Conservation (phyloP, 2,329 filamentous ascomycete species). For the Verticillium zaregamsianum region DNA sequence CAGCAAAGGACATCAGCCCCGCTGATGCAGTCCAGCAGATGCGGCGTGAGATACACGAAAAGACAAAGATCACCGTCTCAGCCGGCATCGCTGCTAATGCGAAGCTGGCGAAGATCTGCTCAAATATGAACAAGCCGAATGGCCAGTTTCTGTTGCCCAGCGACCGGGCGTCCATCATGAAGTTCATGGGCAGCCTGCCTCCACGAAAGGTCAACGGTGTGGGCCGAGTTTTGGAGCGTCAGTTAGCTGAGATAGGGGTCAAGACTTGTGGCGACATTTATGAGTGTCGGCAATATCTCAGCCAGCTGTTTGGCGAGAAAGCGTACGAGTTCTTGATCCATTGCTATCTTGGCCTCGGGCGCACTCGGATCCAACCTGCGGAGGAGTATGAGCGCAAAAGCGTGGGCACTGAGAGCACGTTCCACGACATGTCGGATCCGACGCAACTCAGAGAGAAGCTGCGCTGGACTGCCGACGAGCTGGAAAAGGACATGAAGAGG, state of each 20-base stretch:
- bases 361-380: slow-evolving; percentile 79
- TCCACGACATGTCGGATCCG: slow-evolving; percentile 71
- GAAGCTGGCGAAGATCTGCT: slow-evolving; percentile 91
- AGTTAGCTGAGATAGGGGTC: slow-evolving; percentile 82
- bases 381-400: slow-evolving; percentile 91
- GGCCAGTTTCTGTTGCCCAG: slow-evolving; percentile 77
- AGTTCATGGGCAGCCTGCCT: slow-evolving; percentile 79
- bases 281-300: slow-evolving; percentile 65
- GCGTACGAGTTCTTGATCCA: slow-evolving; percentile 81
- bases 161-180: slow-evolving; percentile 71
- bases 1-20: slow-evolving; percentile 61
- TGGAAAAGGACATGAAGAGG: slow-evolving; percentile 78
- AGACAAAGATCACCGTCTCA: slow-evolving; percentile 81
- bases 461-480: slow-evolving; percentile 72
- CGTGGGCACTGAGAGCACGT: slow-evolving; percentile 90
- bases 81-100: slow-evolving; percentile 93
- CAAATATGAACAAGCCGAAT: slow-evolving; percentile 94
- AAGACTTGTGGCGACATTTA: slow-evolving; percentile 89
- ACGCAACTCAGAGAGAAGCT: slow-evolving; percentile 71
- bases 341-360: slow-evolving; percentile 80
- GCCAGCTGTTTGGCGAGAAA: slow-evolving; percentile 84
- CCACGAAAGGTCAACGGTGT: slow-evolving; percentile 92
- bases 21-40: slow-evolving; percentile 74
- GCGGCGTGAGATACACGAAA: slow-evolving; percentile 69
- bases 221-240: slow-evolving; percentile 88